Base-by-base conservation (phyloP, 1,139 yeast genomes). In the Geotrichum carabidarum region DNA sequence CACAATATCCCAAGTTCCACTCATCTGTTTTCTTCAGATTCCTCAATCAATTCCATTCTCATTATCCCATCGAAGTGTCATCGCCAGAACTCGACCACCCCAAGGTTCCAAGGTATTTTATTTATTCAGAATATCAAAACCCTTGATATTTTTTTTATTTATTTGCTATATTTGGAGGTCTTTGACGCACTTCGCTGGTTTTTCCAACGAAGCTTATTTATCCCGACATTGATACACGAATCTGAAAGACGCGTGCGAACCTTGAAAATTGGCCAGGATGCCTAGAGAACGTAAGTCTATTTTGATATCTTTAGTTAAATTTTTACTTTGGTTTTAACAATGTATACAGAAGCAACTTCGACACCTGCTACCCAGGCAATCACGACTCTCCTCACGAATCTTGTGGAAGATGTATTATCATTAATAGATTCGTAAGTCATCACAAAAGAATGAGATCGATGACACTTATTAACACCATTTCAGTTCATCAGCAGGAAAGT, bases 401-500 rank as follows among this genome's bases (percentile, higher is more conserved):
- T 53, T 18, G 48, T 45, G 22, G 48, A 49, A 17, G 53, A 53
- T 42, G 44, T 53, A 8, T 41, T 53, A n/a, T 49, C 53, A 8
- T 30, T 53, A 35, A 53, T 53, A 53, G 53, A 48, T 11, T 53
- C 56, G 46, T 53, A 44, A 50, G 52, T 50, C 5, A 12, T 8
- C 36, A 22, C 3, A 11, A 15, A n/a, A 8, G 27, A 9, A 5
- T 34, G 35, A 15, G 22, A 7, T 11, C 14, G 12, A 12, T 14
- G n/a, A n/a, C 9, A 34, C 41, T 22, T 36, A 15, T 27, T 50
- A 38, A 50, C 44, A 45, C 35, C 17, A 35, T 46, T 30, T n/a
- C 35, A 54, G 57, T 36, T 50, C 58, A 9, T 36, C 48, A 7
- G 30, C 44, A 34, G 58, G 57, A 11, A 22, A 36, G 12, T 32